phyloP scores from a whole-genome alignment of 495 filamentous ascomycete genomes.

The Letharia columbiana region DNA sequence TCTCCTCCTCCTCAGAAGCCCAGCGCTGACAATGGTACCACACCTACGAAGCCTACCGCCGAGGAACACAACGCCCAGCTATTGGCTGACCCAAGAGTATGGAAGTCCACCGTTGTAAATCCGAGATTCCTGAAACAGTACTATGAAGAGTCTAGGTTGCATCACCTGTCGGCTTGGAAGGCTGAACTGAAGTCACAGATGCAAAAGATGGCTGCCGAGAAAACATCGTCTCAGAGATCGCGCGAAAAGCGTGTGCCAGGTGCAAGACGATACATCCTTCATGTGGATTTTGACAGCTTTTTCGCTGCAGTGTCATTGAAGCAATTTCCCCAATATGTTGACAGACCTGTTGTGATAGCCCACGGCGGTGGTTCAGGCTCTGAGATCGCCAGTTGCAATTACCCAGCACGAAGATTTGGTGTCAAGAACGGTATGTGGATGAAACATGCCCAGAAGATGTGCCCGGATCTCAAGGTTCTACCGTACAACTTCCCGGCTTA shows the following conservation, averaged over 20 bases:
- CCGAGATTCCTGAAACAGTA: conserved; percentile 90
- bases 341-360: conserved; percentile 83
- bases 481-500: conserved; percentile 93
- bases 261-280: conserved; percentile 74
- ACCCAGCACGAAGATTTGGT: conserved; percentile 73
- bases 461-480: conserved; percentile 74
- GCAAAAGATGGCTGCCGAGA: conserved; percentile 66
- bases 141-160: conserved; percentile 85
- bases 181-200: conserved; percentile 81
- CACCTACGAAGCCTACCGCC: conserved; percentile 51
- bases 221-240: conserved; percentile 44
- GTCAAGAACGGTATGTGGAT: conserved; percentile 99
- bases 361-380: conserved; percentile 78
- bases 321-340: conserved; percentile 63
- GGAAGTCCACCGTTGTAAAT: conserved; percentile 77
- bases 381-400: conserved; percentile 96
- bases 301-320: conserved; percentile 86
- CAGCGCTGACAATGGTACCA: conserved; percentile 23
- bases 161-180: conserved; percentile 95
- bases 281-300: conserved; percentile 97
- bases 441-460: conserved; percentile 75
- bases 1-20: neutral
- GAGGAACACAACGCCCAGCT: conserved; percentile 86
- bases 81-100: conserved; percentile 70
- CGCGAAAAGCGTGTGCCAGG: conserved; percentile 46